Base-by-base conservation (phyloP, 1,139 yeast species). In the Hansenula sp. region DNA sequence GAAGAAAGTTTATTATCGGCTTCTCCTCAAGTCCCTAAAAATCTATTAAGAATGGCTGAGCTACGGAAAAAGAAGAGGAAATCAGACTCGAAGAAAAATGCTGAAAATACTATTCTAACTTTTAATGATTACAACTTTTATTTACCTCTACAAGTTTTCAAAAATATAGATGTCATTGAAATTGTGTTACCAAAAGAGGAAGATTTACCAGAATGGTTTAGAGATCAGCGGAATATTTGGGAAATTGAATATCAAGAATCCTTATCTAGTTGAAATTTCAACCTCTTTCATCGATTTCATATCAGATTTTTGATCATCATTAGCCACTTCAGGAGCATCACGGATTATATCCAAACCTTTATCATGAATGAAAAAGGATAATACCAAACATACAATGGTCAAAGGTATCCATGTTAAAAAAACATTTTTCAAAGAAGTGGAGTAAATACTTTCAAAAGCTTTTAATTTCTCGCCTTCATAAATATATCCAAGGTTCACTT, bases 201-300 rank as follows among this genome's bases (percentile, higher is more conserved):
- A 27, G 70, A 74, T 41, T 68, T 88, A 30, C 95, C 96, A 0
- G 70, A 63, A 3, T 88, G 96, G 96, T 85, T 85, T 54, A 67
- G n/a, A 19, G 10, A 11, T 28, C 38, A 36, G n/a, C 19, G 38
- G 3, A n/a, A 36, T 18, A 13, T 36, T 2, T 36, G 38, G 38
- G 38, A 36, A 28, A 24, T 27, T 3, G 38, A 36, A 27, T 36
- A 18, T 19, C 38, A 19, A 18, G 32, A 25, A 17, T 11, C 21
- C 15, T 35, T 25, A 19, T 24, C 31, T 5, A 28, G 6, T 5
- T 28, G 11, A 11, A 28, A 7, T 28, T 12, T 11, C 15, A 5
- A 28, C 5, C 5, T 7, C 13, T 12, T 28, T 11, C 31, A 7
- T n/a, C 11, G 31, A 6, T 28, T n/a, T 33, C 36, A 27, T 8